Conservation (phyloP, 148 eudicot species). For the Linanthus parryae region DNA sequence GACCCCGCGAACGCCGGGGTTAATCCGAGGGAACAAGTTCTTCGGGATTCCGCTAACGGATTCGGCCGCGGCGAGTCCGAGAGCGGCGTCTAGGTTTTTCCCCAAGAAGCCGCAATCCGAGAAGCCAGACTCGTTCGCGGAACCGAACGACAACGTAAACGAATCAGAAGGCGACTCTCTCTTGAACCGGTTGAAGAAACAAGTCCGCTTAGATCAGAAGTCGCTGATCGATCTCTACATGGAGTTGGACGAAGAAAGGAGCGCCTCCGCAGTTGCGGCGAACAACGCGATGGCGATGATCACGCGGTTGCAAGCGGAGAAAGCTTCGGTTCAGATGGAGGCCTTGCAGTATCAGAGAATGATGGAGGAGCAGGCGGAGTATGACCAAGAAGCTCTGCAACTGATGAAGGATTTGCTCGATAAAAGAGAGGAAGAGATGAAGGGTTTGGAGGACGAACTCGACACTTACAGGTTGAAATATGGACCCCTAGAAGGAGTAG, state of each 20-base stretch:
- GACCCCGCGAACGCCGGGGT: slow-evolving; percentile 51
- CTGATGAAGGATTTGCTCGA: slow-evolving; percentile 45
- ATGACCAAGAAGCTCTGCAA: slow-evolving; percentile 36
- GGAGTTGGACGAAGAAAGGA: slow-evolving; percentile 94
- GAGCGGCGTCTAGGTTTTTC: slow-evolving; percentile 38
- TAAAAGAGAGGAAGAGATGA: slow-evolving; percentile 64
- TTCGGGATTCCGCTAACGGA: slow-evolving; percentile 56
- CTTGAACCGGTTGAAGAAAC: slow-evolving; percentile 48
- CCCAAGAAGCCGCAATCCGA: slow-evolving; percentile 47
- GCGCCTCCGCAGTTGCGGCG: slow-evolving; percentile 95
- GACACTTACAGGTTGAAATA: slow-evolving; percentile 57
- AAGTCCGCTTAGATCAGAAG: slow-evolving; percentile 54
- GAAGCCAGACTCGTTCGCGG: slow-evolving; percentile 46
- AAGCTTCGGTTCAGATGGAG: slow-evolving; percentile 94
- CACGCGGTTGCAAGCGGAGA: slow-evolving; percentile 86
- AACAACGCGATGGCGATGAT: slow-evolving; percentile 99
- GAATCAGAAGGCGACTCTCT: slow-evolving; percentile 43
- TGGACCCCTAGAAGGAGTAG: slow-evolving; percentile 29
- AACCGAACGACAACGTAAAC: slow-evolving; percentile 27
- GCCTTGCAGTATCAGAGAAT: slow-evolving; percentile 94
- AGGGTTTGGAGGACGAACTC: slow-evolving; percentile 57
- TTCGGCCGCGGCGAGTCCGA: slow-evolving; percentile 60
- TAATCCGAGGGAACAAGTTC: slow-evolving; percentile 42
- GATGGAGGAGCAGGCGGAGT: slow-evolving; percentile 99
- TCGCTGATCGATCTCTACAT: slow-evolving; percentile 57